Conservation (phyloP, 2,329 filamentous ascomycete species). For the Colletotrichum tropicicola region DNA sequence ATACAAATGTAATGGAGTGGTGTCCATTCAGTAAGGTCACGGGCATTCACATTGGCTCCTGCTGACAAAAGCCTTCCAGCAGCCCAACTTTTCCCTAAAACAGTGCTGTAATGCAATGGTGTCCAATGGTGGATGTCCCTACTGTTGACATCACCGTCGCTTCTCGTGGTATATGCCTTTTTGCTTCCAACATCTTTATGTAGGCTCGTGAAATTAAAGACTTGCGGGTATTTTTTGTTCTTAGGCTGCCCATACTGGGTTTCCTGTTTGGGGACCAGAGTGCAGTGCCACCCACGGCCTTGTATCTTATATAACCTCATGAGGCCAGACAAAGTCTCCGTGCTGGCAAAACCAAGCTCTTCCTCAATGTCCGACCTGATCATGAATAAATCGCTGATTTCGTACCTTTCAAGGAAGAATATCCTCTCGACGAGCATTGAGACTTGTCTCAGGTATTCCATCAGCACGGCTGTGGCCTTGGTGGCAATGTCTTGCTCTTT, state of each 20-base stretch:
- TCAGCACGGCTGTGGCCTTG: background rate
- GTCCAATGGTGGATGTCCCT: background rate
- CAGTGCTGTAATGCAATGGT: background rate
- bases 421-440: too few species aligned
- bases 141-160: too few species aligned
- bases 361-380: too few species aligned
- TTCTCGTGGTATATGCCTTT: too few species aligned
- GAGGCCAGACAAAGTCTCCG: background rate
- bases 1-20: background rate
- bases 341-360: too few species aligned
- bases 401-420: too few species aligned
- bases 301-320: background rate
- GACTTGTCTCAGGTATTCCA: background rate
- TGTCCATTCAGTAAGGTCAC: background rate
- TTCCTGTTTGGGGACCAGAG: too few species aligned
- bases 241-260: too few species aligned
- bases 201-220: too few species aligned
- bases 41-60: background rate
- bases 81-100: fast-evolving
- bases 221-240: too few species aligned
- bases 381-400: too few species aligned
- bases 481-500: fast-evolving
- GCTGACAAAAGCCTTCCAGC: fast-evolving
- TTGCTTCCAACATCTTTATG: background rate
- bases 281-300: background rate